Percentiles rank a stretch among this genome's conserved stretches.
These are phyloP conservation scores for Coemansia sp. DNA, from an alignment of 192 early-diverging fungal species.

Conservation along the genomic window DNA sequence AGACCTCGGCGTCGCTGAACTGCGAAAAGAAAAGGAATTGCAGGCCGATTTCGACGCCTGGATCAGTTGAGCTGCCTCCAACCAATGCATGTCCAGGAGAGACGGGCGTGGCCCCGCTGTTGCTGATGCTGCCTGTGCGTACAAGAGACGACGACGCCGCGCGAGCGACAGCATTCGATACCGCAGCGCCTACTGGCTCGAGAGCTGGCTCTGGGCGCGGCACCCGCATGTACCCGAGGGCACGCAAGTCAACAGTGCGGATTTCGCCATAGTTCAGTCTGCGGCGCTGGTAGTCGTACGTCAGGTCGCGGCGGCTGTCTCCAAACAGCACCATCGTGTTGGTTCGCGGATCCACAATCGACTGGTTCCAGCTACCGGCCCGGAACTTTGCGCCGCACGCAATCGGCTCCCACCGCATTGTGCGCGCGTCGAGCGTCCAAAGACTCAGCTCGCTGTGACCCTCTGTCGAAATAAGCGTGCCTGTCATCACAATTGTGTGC, in stretches of 20 bases:
- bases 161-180: slow-evolving; percentile 22
- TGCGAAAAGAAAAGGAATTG: slow-evolving; percentile 49
- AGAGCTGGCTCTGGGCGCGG: slow-evolving; percentile 26
- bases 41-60: slow-evolving; percentile 42
- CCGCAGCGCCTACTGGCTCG: slow-evolving; percentile 40
- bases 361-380: slow-evolving; percentile 78
- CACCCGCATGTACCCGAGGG: slow-evolving; percentile 65
- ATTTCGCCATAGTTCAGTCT: slow-evolving; percentile 79
- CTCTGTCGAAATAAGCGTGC: slow-evolving; percentile 68
- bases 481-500: slow-evolving; percentile 65
- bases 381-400: slow-evolving; percentile 67
- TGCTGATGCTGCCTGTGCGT: slow-evolving; percentile 11
- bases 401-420: slow-evolving; percentile 66
- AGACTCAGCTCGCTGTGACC: slow-evolving; percentile 68
- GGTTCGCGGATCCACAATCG: slow-evolving; percentile 60
- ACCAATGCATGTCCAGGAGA: background rate
- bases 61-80: slow-evolving; percentile 4
- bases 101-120: slow-evolving; percentile 5
- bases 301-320: slow-evolving; percentile 62
- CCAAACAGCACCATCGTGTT: slow-evolving; percentile 76
- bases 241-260: slow-evolving; percentile 69
- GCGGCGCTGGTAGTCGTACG: slow-evolving; percentile 76
- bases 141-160: slow-evolving; percentile 7
- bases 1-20: slow-evolving; percentile 44
- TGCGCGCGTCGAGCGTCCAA: slow-evolving; percentile 67